phyloP scores from a whole-genome alignment of 2,329 filamentous ascomycete genomes.

The Microdochium paspali region DNA sequence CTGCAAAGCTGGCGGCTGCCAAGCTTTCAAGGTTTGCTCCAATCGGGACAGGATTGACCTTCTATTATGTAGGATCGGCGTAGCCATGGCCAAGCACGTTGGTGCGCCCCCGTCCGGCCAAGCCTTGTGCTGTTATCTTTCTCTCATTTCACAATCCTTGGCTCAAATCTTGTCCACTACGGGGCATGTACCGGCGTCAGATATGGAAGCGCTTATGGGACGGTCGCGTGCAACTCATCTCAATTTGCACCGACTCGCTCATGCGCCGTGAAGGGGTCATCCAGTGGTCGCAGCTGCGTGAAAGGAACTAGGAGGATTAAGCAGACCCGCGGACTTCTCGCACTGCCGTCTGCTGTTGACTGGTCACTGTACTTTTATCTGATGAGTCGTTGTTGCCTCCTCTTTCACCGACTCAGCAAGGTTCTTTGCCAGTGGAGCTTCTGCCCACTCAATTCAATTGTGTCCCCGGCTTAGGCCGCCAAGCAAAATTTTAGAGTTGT shows the following conservation, averaged over 20 bases:
- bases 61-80: neutral
- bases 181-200: too few species aligned
- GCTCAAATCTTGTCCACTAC: too few species aligned
- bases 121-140: neutral
- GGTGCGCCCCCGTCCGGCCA: neutral
- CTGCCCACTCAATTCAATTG: neutral
- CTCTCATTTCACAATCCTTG: neutral
- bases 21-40: conserved; percentile 1
- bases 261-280: too few species aligned
- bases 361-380: too few species aligned
- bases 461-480: neutral
- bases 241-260: too few species aligned
- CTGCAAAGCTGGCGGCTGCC: neutral
- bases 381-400: too few species aligned
- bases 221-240: too few species aligned
- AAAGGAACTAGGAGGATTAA: too few species aligned
- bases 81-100: neutral
- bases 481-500: neutral
- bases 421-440: neutral
- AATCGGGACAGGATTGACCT: neutral
- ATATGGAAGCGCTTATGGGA: too few species aligned
- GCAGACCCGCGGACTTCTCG: too few species aligned
- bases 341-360: too few species aligned
- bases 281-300: too few species aligned
- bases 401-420: neutral